Conservation (phyloP, 108 stramenopile species). For the Fragilaria radians region DNA sequence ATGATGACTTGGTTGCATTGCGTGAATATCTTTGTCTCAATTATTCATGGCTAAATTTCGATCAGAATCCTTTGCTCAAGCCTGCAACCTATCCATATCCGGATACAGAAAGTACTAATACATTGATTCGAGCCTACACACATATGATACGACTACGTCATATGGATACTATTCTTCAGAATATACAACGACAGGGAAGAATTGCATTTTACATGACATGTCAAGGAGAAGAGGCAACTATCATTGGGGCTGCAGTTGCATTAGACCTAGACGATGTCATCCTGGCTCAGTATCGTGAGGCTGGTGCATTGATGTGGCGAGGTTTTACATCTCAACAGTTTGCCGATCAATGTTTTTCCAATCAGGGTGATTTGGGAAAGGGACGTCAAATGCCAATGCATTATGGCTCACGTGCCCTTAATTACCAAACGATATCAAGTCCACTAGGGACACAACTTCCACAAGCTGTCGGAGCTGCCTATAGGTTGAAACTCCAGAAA, state of each 20-base stretch:
- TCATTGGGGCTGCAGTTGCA: slow-evolving; percentile 88
- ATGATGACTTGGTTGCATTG: slow-evolving; percentile 24
- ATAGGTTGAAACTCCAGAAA: slow-evolving; percentile 73
- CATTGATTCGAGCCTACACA: slow-evolving; percentile 55
- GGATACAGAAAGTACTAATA: slow-evolving; percentile 54
- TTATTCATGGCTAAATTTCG: slow-evolving; percentile 24
- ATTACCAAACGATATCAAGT: slow-evolving; percentile 93
- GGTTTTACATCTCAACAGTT: slow-evolving; percentile 94
- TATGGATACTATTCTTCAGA: slow-evolving; percentile 94
- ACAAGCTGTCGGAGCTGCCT: slow-evolving; percentile 92
- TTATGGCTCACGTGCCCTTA: slow-evolving; percentile 88
- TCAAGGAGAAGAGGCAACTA: slow-evolving; percentile 89
- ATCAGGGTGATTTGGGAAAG: slow-evolving; percentile 84
- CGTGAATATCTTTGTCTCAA: slow-evolving; percentile 21
- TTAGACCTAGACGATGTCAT: slow-evolving; percentile 72
- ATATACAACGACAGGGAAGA: slow-evolving; percentile 96
- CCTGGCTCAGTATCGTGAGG: slow-evolving; percentile 96
- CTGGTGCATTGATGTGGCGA: slow-evolving; percentile 96
- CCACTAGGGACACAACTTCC: slow-evolving; percentile 96
- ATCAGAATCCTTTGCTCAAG: slow-evolving; percentile 23
- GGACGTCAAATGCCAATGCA: slow-evolving; percentile 99
- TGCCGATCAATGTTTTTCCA: slow-evolving; percentile 95
- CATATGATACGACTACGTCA: slow-evolving; percentile 88
- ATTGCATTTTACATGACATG: slow-evolving; percentile 96
- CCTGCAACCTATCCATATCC: slow-evolving; percentile 33